A percentile compares a stretch with the other conserved stretches of the same genome.
Conservation (phyloP, 2,329 filamentous ascomycete species). For the Fonsecaea nubica region DNA sequence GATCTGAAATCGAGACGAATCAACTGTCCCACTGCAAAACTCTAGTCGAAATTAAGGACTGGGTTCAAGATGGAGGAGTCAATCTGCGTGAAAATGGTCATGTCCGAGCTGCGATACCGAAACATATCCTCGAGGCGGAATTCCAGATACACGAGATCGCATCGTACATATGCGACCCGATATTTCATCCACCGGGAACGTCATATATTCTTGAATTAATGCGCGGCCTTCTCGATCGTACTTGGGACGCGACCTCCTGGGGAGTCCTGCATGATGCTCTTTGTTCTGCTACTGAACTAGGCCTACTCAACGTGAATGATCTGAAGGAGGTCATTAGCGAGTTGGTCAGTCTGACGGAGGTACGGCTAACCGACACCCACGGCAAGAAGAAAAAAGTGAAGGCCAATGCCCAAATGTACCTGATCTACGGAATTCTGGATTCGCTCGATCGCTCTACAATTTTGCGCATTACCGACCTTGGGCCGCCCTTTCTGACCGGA, state of each 20-base stretch:
- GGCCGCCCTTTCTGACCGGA: constrained; percentile 20
- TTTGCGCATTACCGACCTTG: constrained; percentile 23
- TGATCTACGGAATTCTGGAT: constrained; percentile 18
- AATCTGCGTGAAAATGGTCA: constrained; percentile 18
- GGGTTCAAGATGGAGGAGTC: constrained; percentile 12
- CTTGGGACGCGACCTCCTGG: constrained; percentile 26
- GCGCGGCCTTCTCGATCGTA: constrained; percentile 8
- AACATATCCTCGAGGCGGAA: constrained; percentile 27
- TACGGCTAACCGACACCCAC: neutral
- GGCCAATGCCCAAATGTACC: constrained; percentile 11
- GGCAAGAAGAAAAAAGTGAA: neutral
- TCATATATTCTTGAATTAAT: constrained; percentile 29
- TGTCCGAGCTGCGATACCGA: constrained; percentile 23
- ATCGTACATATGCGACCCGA: constrained; percentile 35
- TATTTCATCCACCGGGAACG: constrained; percentile 34
- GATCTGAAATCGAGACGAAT: neutral
- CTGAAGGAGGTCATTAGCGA: constrained; percentile 23
- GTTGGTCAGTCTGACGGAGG: neutral
- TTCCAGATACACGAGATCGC: constrained; percentile 28
- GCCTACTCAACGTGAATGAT: constrained; percentile 29
- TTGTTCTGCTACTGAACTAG: constrained; percentile 34
- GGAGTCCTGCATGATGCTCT: constrained; percentile 19
- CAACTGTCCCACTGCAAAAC: constrained; percentile 21
- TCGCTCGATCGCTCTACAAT: constrained; percentile 27
- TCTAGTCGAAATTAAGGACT: constrained; percentile 25